phyloP scores from a whole-genome alignment of 2,329 filamentous ascomycete genomes.

The Plectosphaerella sp. region DNA sequence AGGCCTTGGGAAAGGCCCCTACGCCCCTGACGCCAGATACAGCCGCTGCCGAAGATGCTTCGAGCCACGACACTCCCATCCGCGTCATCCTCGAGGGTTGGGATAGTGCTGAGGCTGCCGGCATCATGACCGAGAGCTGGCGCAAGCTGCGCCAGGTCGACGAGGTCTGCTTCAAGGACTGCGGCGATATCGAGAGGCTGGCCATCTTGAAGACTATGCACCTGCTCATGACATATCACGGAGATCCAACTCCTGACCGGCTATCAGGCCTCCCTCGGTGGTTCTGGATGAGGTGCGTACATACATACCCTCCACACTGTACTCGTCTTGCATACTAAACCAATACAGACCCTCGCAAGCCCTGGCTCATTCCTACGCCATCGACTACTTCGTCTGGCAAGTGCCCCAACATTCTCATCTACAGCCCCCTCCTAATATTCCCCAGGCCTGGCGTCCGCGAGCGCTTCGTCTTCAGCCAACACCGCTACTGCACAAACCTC shows the following conservation, averaged over 20 bases:
- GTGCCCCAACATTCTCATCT: background rate
- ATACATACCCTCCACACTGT: too few species aligned
- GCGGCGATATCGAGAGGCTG: constrained; percentile 15
- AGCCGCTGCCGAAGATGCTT: constrained; percentile 14
- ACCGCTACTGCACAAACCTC: constrained; percentile 21
- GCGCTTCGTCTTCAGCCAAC: constrained; percentile 21
- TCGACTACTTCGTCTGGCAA: constrained; percentile 26
- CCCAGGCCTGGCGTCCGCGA: constrained; percentile 22
- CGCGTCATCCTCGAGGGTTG: constrained; percentile 20
- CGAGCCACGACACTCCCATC: constrained; percentile 18
- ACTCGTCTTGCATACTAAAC: background rate
- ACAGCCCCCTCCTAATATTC: background rate
- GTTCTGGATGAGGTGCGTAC: constrained; percentile 18
- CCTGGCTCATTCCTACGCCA: constrained; percentile 21
- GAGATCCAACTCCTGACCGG: constrained; percentile 15
- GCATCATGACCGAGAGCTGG: constrained; percentile 20
- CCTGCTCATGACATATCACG: constrained; percentile 18
- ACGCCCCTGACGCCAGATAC: constrained; percentile 7
- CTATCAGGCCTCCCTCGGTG: constrained; percentile 17
- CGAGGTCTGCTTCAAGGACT: constrained; percentile 15
- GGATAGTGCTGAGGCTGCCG: constrained; percentile 19
- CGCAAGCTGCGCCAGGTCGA: constrained; percentile 18
- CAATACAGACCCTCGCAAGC: constrained; percentile 18
- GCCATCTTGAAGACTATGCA: constrained; percentile 19
- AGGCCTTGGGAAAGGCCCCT: constrained; percentile 7